Percentiles rank a stretch among this genome's conserved stretches.
Evolutionary conservation across 1,139 yeast genomes (phyloP).

Genomic region (Geotrichum bryndzae): DNA sequence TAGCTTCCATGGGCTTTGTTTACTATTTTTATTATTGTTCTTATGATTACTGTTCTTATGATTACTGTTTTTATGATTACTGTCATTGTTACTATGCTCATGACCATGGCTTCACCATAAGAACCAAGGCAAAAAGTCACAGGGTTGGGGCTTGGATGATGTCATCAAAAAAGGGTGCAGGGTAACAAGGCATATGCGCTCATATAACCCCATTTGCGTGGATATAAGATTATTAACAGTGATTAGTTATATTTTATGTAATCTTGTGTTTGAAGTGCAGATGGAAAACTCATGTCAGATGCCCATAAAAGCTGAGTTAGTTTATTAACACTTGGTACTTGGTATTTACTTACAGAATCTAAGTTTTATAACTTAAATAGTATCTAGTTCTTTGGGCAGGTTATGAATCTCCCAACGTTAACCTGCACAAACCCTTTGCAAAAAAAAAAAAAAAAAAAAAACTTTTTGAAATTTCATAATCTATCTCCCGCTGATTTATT

Average conservation of each 20-base stretch:
- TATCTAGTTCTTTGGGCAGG: too few relatives aligned
- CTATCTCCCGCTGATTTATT: not conserved
- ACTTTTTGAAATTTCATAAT: not conserved
- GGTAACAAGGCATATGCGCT: not conserved
- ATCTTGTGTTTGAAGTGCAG: too few relatives aligned
- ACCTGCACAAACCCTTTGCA: not conserved
- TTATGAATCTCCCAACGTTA: not conserved
- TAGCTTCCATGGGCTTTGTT: not conserved
- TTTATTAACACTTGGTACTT: not conserved
- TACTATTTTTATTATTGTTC: not conserved
- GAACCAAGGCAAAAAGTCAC: too few relatives aligned
- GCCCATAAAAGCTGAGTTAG: not conserved
- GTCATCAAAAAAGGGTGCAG: not conserved
- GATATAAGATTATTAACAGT: too few relatives aligned
- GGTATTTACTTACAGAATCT: too few relatives aligned
- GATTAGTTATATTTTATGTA: too few relatives aligned
- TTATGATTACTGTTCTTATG: too few relatives aligned
- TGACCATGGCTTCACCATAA: not conserved
- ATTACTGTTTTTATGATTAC: too few relatives aligned
- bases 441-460: not conserved
- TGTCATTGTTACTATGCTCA: not conserved
- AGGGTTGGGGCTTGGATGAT: not conserved
- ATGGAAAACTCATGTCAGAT: not conserved
- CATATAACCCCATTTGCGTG: too few relatives aligned
- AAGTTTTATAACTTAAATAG: too few relatives aligned